Conservation (phyloP, 2,329 filamentous ascomycete species). For the Trichoderma harzianum region DNA sequence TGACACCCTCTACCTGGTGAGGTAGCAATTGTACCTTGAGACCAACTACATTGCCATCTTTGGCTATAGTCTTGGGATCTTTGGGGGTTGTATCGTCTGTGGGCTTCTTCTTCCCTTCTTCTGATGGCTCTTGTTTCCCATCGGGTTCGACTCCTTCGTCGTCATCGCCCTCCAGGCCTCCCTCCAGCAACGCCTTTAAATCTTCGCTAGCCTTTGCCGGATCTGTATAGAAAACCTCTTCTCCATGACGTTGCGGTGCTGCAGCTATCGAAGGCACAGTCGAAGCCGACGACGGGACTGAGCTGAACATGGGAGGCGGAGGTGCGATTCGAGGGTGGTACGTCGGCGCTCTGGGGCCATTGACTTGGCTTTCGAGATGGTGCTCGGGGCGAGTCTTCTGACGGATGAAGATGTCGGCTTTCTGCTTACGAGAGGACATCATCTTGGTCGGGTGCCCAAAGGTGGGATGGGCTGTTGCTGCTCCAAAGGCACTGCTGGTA, state of each 20-base stretch:
- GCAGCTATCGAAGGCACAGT: slow-evolving; percentile 12
- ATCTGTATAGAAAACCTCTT: slow-evolving; percentile 63
- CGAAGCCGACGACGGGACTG: slow-evolving; percentile 25
- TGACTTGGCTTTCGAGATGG: slow-evolving; percentile 49
- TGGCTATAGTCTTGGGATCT: slow-evolving; percentile 31
- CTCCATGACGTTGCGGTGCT: slow-evolving; percentile 22
- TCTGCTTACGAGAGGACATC: slow-evolving; percentile 51
- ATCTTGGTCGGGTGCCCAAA: slow-evolving; percentile 42
- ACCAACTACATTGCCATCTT: slow-evolving; percentile 64
- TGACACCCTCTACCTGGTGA: slow-evolving; percentile 89
- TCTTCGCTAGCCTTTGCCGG: slow-evolving; percentile 69
- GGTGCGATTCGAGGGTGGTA: slow-evolving; percentile 47
- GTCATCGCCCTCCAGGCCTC: slow-evolving; percentile 72
- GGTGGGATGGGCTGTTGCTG: slow-evolving; percentile 27
- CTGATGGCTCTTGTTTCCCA: slow-evolving; percentile 3
- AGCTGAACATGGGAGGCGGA: slow-evolving; percentile 48
- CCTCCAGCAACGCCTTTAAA: slow-evolving; percentile 77
- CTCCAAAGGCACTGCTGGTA: slow-evolving; percentile 19
- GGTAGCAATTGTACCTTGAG: slow-evolving; percentile 85
- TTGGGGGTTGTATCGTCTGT: slow-evolving; percentile 22
- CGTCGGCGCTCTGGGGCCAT: slow-evolving; percentile 46
- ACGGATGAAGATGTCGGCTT: slow-evolving; percentile 54
- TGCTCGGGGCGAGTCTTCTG: slow-evolving; percentile 55
- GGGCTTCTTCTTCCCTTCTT: slow-evolving; percentile 25
- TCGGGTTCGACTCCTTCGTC: slow-evolving; percentile 42